These are phyloP conservation scores for Trichoderma koningiopsis DNA, from an alignment of 2,329 filamentous ascomycete genomes.

Conservation along the genomic window DNA sequence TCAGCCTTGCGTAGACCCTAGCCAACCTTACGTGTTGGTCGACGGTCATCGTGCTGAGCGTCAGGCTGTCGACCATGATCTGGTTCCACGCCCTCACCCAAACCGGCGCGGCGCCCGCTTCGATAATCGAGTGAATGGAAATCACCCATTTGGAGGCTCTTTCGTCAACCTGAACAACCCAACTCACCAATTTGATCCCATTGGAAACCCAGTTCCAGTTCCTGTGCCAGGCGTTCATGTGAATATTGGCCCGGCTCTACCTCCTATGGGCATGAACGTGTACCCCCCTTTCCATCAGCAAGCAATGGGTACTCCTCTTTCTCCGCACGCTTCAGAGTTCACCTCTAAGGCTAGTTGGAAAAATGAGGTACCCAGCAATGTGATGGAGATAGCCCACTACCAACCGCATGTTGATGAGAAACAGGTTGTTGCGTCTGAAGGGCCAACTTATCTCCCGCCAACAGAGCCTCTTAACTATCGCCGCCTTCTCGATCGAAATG, in stretches of 20 bases:
- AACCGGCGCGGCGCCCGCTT: conserved; percentile 51
- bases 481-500: conserved; percentile 89
- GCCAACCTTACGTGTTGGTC: conserved; percentile 38
- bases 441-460: conserved; percentile 78
- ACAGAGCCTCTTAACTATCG: conserved; percentile 96
- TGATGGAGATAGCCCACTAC: conserved; percentile 29
- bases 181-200: conserved; percentile 41
- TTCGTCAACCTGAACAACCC: conserved; percentile 39
- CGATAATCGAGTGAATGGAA: conserved; percentile 47
- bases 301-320: conserved; percentile 65
- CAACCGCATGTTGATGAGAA: conserved; percentile 27
- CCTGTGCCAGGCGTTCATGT: conserved; percentile 35
- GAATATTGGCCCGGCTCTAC: conserved; percentile 40
- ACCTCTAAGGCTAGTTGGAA: conserved; percentile 61
- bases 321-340: conserved; percentile 74
- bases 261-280: conserved; percentile 45
- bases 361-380: conserved; percentile 47
- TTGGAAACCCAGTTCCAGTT: conserved; percentile 38
- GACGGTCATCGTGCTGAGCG: conserved; percentile 51
- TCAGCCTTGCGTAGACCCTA: conserved; percentile 46
- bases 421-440: conserved; percentile 55
- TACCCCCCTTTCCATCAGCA: conserved; percentile 57
- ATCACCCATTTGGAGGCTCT: conserved; percentile 38
- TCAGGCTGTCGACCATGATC: conserved; percentile 52
- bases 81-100: conserved; percentile 46